Conservation (phyloP, 2,329 filamentous ascomycete species). For the Periglandula ipomoeae region DNA sequence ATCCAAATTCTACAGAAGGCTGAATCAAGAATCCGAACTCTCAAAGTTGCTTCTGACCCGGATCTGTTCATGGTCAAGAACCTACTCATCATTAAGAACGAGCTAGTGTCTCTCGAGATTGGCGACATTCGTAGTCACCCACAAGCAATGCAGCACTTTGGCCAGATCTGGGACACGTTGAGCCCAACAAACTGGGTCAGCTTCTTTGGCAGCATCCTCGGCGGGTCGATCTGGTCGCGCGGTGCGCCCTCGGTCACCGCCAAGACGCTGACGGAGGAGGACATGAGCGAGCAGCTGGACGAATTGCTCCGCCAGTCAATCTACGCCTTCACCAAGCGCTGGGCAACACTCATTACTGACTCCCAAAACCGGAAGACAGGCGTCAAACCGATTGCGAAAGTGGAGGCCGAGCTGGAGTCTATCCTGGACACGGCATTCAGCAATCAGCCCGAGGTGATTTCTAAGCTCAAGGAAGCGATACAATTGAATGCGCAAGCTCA, state of each 20-base stretch:
- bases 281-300: slow-evolving; percentile 57
- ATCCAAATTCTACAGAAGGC: slow-evolving; percentile 75
- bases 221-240: slow-evolving; percentile 41
- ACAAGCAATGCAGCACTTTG: slow-evolving; percentile 48
- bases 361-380: slow-evolving; percentile 38
- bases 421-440: slow-evolving; percentile 49
- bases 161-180: slow-evolving; percentile 55
- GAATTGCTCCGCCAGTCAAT: slow-evolving; percentile 54
- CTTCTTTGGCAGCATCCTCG: slow-evolving; percentile 50
- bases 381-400: slow-evolving; percentile 39
- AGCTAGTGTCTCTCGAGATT: slow-evolving; percentile 93
- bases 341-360: slow-evolving; percentile 43
- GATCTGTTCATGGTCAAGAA: slow-evolving; percentile 94
- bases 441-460: slow-evolving; percentile 48
- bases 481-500: slow-evolving; percentile 46
- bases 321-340: slow-evolving; percentile 52
- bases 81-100: slow-evolving; percentile 87
- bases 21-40: slow-evolving; percentile 58
- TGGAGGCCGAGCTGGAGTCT: slow-evolving; percentile 47
- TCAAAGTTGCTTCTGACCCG: slow-evolving; percentile 54
- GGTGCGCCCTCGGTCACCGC: slow-evolving; percentile 26
- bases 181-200: slow-evolving; percentile 49
- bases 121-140: slow-evolving; percentile 51
- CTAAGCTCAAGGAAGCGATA: slow-evolving; percentile 53
- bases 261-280: slow-evolving; percentile 37